Evolutionary conservation across 2,329 filamentous ascomycete species (phyloP).

Genomic region (Aspergillus udagawae): DNA sequence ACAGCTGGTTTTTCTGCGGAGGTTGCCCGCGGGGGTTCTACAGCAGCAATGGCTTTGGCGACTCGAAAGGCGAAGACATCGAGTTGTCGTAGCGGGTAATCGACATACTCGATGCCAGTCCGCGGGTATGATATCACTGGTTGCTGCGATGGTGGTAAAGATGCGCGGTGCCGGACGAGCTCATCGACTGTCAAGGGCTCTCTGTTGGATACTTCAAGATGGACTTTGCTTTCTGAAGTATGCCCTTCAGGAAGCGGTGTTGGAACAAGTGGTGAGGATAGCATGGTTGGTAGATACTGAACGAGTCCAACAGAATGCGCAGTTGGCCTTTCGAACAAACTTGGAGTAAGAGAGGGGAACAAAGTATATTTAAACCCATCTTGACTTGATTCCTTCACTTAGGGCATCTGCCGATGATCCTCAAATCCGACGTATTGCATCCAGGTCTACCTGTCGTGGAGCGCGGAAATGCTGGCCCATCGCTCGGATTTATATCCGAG

Average conservation of each 20-base stretch:
- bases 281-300: slow-evolving; percentile 2
- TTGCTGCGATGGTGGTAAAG: slow-evolving; percentile 26
- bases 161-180: slow-evolving; percentile 37
- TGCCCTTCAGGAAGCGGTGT: slow-evolving; percentile 4
- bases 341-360: background rate
- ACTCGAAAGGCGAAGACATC: slow-evolving; percentile 34
- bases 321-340: background rate
- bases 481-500: background rate
- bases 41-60: slow-evolving; percentile 25
- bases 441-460: background rate
- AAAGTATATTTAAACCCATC: background rate
- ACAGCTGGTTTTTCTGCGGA: slow-evolving; percentile 31
- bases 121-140: slow-evolving; percentile 45
- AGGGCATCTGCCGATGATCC: background rate
- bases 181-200: slow-evolving; percentile 35
- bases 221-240: background rate
- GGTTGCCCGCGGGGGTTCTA: slow-evolving; percentile 18
- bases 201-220: background rate
- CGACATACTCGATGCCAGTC: slow-evolving; percentile 42
- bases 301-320: background rate
- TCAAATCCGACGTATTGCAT: background rate
- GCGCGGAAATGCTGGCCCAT: background rate
- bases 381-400: background rate
- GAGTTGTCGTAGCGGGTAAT: slow-evolving; percentile 46
- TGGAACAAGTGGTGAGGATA: slow-evolving; percentile 9